Percentiles rank a stretch among this genome's conserved stretches.
phyloP scores from a whole-genome alignment of 176 grass and related monocot genomes.

The Thalia dealbata region DNA sequence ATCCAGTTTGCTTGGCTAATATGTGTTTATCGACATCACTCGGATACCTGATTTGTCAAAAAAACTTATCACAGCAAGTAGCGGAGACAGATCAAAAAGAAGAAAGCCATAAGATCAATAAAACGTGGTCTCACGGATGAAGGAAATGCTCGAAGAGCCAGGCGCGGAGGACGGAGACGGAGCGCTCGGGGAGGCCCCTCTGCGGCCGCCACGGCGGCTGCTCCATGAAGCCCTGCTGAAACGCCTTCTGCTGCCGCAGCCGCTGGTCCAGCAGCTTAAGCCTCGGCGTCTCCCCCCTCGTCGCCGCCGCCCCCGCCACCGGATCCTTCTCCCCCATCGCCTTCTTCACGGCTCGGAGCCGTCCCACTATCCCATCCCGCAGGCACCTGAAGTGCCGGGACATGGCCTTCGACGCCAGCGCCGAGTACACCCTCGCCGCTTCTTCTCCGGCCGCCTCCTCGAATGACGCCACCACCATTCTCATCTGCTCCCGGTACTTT shows the following conservation, averaged over 20 bases:
- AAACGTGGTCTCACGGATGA: slow-evolving; percentile 44
- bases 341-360: not conserved
- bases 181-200: slow-evolving; percentile 51
- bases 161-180: slow-evolving; percentile 59
- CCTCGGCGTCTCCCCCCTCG: slow-evolving; percentile 38
- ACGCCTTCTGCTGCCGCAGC: slow-evolving; percentile 37
- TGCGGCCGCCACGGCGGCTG: slow-evolving; percentile 59
- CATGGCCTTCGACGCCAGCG: slow-evolving; percentile 15
- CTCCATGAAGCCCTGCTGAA: slow-evolving; percentile 42
- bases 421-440: slow-evolving; percentile 2
- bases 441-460: slow-evolving; percentile 8
- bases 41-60: slow-evolving; percentile 37
- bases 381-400: slow-evolving; percentile 18
- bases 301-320: slow-evolving; percentile 12
- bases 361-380: not conserved
- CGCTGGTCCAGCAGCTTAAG: slow-evolving; percentile 49
- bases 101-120: not conserved
- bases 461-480: not conserved
- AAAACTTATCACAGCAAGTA: not conserved
- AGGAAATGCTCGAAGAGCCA: slow-evolving; percentile 97
- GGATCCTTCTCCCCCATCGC: slow-evolving; percentile 17
- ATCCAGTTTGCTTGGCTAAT: slow-evolving; percentile 56
- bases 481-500: slow-evolving; percentile 16
- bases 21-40: slow-evolving; percentile 81
- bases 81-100: not conserved